phyloP scores from a whole-genome alignment of 148 eudicot genomes.

The Chenopodium suecicum region DNA sequence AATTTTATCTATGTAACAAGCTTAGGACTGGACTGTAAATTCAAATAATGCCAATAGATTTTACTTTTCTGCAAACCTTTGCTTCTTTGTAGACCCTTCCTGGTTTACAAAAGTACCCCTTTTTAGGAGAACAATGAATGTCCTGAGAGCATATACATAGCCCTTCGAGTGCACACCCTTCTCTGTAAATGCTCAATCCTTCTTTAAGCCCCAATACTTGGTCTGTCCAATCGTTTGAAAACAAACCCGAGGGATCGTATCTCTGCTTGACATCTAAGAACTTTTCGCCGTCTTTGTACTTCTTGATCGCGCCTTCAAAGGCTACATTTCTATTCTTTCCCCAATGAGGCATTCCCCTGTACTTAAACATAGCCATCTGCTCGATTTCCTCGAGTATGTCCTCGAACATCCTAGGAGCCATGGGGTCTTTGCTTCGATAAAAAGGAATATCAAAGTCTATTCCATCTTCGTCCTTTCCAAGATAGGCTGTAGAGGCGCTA shows the following conservation, averaged over 20 bases:
- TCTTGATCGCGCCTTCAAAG: slow-evolving; percentile 52
- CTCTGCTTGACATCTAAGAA: slow-evolving; percentile 53
- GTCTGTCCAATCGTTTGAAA: slow-evolving; percentile 78
- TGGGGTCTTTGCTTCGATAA: slow-evolving; percentile 66
- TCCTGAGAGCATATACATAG: slow-evolving; percentile 70
- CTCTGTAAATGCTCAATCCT: slow-evolving; percentile 36
- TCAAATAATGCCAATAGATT: background rate
- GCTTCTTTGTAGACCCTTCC: slow-evolving; percentile 66
- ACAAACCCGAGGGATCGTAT: slow-evolving; percentile 72
- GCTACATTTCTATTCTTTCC: slow-evolving; percentile 86
- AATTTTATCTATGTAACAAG: background rate
- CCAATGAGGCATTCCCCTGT: slow-evolving; percentile 82
- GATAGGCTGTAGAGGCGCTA: slow-evolving; percentile 64
- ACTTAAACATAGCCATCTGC: slow-evolving; percentile 75
- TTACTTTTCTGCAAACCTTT: slow-evolving; percentile 47
- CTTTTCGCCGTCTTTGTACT: slow-evolving; percentile 39
- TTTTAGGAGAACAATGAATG: slow-evolving; percentile 67
- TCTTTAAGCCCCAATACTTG: slow-evolving; percentile 56
- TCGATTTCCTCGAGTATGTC: slow-evolving; percentile 77
- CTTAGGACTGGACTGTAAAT: background rate
- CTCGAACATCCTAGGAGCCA: slow-evolving; percentile 50
- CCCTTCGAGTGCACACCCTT: slow-evolving; percentile 85
- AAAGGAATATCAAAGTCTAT: slow-evolving; percentile 82
- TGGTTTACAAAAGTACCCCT: slow-evolving; percentile 60
- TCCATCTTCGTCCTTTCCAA: slow-evolving; percentile 70